Percentiles rank a stretch among this genome's conserved stretches.
Conservation (phyloP, 1,284 basidiomycete genomes). For the Clitocybe nebularis region DNA sequence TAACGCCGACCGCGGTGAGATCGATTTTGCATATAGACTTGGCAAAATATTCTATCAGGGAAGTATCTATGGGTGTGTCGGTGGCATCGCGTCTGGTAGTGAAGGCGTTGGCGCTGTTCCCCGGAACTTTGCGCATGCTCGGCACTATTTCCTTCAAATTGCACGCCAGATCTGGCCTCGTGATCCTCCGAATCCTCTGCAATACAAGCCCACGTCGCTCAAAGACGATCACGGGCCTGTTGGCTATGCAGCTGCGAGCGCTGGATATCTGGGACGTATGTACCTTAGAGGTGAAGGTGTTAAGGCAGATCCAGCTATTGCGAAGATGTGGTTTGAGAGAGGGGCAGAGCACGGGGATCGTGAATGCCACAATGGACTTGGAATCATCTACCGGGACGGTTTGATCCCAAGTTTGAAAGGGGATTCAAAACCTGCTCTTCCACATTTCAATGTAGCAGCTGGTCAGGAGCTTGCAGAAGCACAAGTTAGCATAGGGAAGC, state of each 20-base stretch:
- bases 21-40: conserved; percentile 81
- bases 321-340: conserved; percentile 93
- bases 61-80: conserved; percentile 70
- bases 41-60: conserved; percentile 95
- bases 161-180: conserved; percentile 81
- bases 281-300: conserved; percentile 92
- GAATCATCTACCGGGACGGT: conserved; percentile 90
- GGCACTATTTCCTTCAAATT: conserved; percentile 78
- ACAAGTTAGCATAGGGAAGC: conserved; percentile 85
- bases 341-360: conserved; percentile 80
- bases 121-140: conserved; percentile 71
- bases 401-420: conserved; percentile 56
- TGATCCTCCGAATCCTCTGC: conserved; percentile 57
- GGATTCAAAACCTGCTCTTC: conserved; percentile 67
- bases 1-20: conserved; percentile 87
- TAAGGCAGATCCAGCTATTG: conserved; percentile 69
- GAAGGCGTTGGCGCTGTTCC: conserved; percentile 83
- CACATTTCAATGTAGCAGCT: conserved; percentile 78
- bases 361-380: conserved; percentile 86
- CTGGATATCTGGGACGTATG: conserved; percentile 90
- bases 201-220: conserved; percentile 34
- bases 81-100: conserved; percentile 78
- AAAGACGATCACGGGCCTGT: conserved; percentile 57
- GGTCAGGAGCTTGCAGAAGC: conserved; percentile 86
- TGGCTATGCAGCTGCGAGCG: conserved; percentile 73